Percentiles rank a stretch among this genome's conserved stretches.
These are phyloP conservation scores for Wakefieldia striispora DNA, from an alignment of 768 basidiomycete genomes.

Conservation along the genomic window DNA sequence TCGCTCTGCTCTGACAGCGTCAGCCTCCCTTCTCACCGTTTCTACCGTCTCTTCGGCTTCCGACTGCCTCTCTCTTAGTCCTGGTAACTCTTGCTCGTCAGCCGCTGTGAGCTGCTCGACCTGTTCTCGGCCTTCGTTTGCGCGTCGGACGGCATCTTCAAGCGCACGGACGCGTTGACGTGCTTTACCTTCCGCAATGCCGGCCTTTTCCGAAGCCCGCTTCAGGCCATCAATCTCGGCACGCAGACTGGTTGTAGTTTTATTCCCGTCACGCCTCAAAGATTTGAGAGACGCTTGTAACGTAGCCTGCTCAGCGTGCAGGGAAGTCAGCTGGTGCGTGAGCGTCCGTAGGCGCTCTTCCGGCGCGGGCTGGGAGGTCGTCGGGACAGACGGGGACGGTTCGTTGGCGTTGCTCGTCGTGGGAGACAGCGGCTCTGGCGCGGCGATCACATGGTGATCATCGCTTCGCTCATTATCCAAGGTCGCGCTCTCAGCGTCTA, in stretches of 20 bases:
- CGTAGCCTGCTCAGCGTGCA: conserved; percentile 65
- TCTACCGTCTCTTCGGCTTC: conserved; percentile 42
- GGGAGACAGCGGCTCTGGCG: conserved; percentile 17
- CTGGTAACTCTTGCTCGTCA: conserved; percentile 41
- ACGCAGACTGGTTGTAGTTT: conserved; percentile 76
- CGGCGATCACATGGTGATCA: conserved; percentile 8
- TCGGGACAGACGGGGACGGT: conserved; percentile 15
- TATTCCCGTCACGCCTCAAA: conserved; percentile 77
- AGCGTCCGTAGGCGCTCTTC: conserved; percentile 70
- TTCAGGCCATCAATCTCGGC: conserved; percentile 83
- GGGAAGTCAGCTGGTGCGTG: conserved; percentile 59
- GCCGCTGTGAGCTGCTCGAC: conserved; percentile 39
- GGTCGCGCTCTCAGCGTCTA: conserved; percentile 22
- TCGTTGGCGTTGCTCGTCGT: conserved; percentile 29
- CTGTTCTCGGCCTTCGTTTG: conserved; percentile 52
- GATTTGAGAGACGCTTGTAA: conserved; percentile 71
- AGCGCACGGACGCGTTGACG: conserved; percentile 85
- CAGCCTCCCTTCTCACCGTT: conserved; percentile 44
- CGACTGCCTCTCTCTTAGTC: conserved; percentile 39
- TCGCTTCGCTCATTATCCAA: conserved; percentile 24
- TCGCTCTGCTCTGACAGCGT: conserved; percentile 41
- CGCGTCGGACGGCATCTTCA: conserved; percentile 85
- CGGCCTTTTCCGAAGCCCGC: conserved; percentile 78
- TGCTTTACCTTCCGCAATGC: conserved; percentile 71
- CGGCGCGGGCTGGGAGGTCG: conserved; percentile 40